Percentiles rank a stretch among this genome's conserved stretches.
phyloP scores from a whole-genome alignment of 768 basidiomycete genomes.

The Coprinopsis marcescibilis region DNA sequence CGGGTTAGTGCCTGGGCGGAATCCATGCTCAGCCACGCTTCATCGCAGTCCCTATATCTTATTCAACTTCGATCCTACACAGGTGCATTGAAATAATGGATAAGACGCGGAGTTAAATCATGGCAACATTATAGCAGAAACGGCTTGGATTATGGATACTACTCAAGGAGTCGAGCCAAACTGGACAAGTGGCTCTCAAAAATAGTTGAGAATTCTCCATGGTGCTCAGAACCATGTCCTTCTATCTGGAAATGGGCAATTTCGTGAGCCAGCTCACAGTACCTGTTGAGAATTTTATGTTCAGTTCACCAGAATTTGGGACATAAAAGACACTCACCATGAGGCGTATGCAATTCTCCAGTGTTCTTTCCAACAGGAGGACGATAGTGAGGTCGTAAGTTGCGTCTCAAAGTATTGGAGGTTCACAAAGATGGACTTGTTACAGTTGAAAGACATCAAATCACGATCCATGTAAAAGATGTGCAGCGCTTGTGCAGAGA shows the following conservation, averaged over 20 bases:
- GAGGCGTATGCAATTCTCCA: constrained; percentile 67
- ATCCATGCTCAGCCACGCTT: too few species aligned
- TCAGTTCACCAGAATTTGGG: neutral
- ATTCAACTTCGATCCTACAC: too few species aligned
- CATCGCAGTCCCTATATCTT: too few species aligned
- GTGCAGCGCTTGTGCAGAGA: constrained; percentile 70
- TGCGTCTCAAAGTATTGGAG: constrained; percentile 78
- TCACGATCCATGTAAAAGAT: constrained; percentile 77
- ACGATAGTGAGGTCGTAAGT: constrained; percentile 47
- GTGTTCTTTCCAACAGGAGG: constrained; percentile 50
- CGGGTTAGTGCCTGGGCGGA: too few species aligned
- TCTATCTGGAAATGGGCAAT: constrained; percentile 88
- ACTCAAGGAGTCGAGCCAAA: constrained; percentile 30
- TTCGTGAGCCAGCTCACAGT: constrained; percentile 88
- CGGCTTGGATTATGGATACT: too few species aligned
- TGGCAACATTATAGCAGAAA: too few species aligned
- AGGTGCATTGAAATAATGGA: too few species aligned
- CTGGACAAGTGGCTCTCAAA: constrained; percentile 59
- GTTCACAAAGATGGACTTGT: constrained; percentile 85
- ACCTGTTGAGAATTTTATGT: constrained; percentile 43
- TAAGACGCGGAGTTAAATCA: too few species aligned
- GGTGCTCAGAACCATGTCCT: constrained; percentile 86
- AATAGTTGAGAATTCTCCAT: constrained; percentile 91
- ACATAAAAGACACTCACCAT: constrained; percentile 43
- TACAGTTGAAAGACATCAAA: constrained; percentile 90